Evolutionary conservation across 306 rosid genomes (phyloP), one percentile per base, ranked within the genome.

Genomic region (Delonix regia): DNA sequence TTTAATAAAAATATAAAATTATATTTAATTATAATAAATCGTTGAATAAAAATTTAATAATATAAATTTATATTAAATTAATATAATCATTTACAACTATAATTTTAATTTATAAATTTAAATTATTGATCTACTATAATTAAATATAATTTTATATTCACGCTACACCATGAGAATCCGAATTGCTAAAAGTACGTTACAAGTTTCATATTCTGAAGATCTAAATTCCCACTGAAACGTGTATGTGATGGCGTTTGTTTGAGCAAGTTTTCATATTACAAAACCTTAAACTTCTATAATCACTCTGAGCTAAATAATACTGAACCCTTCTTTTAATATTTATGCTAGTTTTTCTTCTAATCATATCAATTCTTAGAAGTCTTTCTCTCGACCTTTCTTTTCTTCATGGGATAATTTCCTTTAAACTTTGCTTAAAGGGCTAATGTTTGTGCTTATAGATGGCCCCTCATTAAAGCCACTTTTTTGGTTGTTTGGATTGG

Each of bases 401-500:
- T 90, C 88, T 82, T 82, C 74, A 45, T 82, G 74, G 62, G 44
- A 81, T 77, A 74, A 39, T 64, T 83, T 49, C 63, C 79, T 82
- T 80, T 81, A 87, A n/a, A n/a, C n/a, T n/a, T 70, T 75, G 69
- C 81, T 86, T 88, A 86, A 83, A 42, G 86, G 74, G 79, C 90
- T 86, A 86, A 84, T 88, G 79, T 81, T 59, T 71, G 27, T 82
- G 77, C 80, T 88, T 71, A 81, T 80, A 80, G 73, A 74, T 81
- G 85, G 82, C 74, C 83, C 91, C 88, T 77, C 84, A 79, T 78
- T 77, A 78, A 77, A 86, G 87, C 79, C 74, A 84, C 88, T 68
- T 77, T 88, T 73, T 25, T n/a, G n/a, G 19, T n/a, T 24, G 57
- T 68, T 67, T 77, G 69, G 69, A 74, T 38, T 38, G n/a, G 42